Base-by-base conservation (phyloP, 2,329 filamentous ascomycete genomes). In the Sarocladium strictum region DNA sequence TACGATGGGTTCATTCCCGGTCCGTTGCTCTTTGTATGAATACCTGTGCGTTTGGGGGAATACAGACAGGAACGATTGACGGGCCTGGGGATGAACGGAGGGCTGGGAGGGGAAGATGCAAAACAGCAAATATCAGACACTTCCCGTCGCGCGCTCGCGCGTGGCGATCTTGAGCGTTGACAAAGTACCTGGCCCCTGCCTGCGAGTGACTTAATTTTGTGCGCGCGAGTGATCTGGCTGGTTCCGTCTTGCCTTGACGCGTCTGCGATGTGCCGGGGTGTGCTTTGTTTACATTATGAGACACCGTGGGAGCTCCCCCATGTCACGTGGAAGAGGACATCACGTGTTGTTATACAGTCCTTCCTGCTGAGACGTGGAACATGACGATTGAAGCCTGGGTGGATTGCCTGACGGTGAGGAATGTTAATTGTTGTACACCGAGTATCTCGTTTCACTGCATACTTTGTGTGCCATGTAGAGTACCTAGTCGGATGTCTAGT, bases 71-170 rank as follows among this genome's bases (percentile, higher is more conserved):
- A 19, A 12, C 10, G 14, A 19, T 23, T 5, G n/a, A 3, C 47
- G n/a, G 47, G 47, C 27, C 24, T 19, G 47, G 47, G 47, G 27
- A 51, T 51, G 47, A 19, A 51, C 29, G 47, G 47, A 33, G 47
- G 47, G 27, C 33, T 3, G 43, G 43, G 21, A n/a, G 27, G 47
- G 26, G 43, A 47, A 33, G 26, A 51, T 51, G 47, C 47, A 51
- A 51, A 51, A 23, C 47, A 51, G 47, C 14, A 17, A 51, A 51
- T 51, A 51, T 19, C 47, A 51, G 47, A 21, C n/a, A 51, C 47
- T 35, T 27, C n/a, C n/a, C 47, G n/a, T 51, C 35, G 27, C 21
- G 43, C n/a, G 23, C 43, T n/a, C 43, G 23, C 43, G 24, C 43
- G 24, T 33, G 47, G 47, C 47, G 26, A 21, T 33, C 35, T 51